phyloP scores from a whole-genome alignment of 2,329 filamentous ascomycete species.

The Aspergillus sp. region DNA sequence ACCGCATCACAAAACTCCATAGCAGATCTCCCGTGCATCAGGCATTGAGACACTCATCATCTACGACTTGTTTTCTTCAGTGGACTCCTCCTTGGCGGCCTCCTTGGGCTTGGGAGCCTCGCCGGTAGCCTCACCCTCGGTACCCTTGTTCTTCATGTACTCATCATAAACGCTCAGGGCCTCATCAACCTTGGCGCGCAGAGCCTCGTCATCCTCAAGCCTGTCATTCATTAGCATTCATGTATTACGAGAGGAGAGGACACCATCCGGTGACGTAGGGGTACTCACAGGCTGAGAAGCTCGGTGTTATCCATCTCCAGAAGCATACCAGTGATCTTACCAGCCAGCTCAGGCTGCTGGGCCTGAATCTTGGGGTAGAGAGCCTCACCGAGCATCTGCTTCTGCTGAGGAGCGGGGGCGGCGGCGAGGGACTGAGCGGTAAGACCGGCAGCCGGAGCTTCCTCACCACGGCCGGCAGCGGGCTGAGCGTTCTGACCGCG shows the following conservation, averaged over 20 bases:
- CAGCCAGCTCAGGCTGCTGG: conserved; percentile 91
- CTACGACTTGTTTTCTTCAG: conserved; percentile 42
- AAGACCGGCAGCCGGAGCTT: conserved; percentile 39
- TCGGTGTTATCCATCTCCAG: conserved; percentile 98
- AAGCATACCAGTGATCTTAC: conserved; percentile 99
- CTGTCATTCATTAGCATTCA: conserved; percentile 45
- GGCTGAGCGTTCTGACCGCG: conserved; percentile 40
- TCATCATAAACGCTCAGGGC: conserved; percentile 97
- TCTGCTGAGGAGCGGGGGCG: conserved; percentile 73
- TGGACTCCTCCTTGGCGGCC: conserved; percentile 41
- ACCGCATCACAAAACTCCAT: conserved; percentile 10
- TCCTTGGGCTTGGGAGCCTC: conserved; percentile 47
- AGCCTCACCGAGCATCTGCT: conserved; percentile 96
- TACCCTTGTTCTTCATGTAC: conserved; percentile 84
- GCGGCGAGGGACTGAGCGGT: conserved; percentile 52
- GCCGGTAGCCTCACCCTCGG: conserved; percentile 37
- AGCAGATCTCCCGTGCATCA: conserved; percentile 9
- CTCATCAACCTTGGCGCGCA: conserved; percentile 95
- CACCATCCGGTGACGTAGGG: background rate
- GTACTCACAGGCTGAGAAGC: conserved; percentile 88
- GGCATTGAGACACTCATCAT: conserved; percentile 19
- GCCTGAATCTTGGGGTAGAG: conserved; percentile 98
- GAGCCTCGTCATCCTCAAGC: conserved; percentile 82
- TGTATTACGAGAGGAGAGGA: background rate
- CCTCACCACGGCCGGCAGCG: conserved; percentile 40